Evolutionary conservation across 75 land plant genomes (phyloP), one percentile per base, ranked within the genome.

Genomic region (Selaginella moellendorffii): DNA sequence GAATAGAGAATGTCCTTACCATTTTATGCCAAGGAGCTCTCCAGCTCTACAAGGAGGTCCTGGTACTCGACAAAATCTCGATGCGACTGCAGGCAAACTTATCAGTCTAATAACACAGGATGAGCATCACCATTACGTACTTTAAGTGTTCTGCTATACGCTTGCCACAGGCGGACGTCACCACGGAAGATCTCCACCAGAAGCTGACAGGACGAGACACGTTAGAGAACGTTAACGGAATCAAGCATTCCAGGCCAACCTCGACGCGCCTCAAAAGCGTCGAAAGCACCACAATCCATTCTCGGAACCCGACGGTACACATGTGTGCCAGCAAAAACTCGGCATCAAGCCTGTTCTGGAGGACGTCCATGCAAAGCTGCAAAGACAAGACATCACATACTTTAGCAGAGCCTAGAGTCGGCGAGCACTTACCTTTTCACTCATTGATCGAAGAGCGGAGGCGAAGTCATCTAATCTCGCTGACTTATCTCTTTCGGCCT

Each of bases 261-360:
- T 95, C 97, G 21, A 80, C 62, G 28, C 90, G 85, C 67, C 88
- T 82, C 27, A 95, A 69, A 52, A 95, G 84, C 68, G 99, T 95
- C 0, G 99, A 96, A 31, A 95, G 81, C 24, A 95, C 88, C 46
- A 95, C 97, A 62, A 95, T 86, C 99, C 99, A 95, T 65, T 89
- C 99, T 63, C 80, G 87, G 64, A 95, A 95, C 59, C 93, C 85
- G 46, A 95, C 97, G 61, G 99, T 82, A 68, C 97, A 84, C 99
- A 95, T 95, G 53, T 95, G 97, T 59, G 96, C 82, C 63, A 95
- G 66, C 20, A 95, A 82, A 72, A 90, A 89, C 46, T 95, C 99
- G 27, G 99, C 99, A 82, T 86, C 96, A 30, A 84, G 61, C 12
- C 91, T 81, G 65, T 86, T 84, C 65, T 93, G 96, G 54, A 89